These are phyloP conservation scores for Metschnikowia chrysomelidarum DNA, from an alignment of 805 yeast species.

Conservation along the genomic window DNA sequence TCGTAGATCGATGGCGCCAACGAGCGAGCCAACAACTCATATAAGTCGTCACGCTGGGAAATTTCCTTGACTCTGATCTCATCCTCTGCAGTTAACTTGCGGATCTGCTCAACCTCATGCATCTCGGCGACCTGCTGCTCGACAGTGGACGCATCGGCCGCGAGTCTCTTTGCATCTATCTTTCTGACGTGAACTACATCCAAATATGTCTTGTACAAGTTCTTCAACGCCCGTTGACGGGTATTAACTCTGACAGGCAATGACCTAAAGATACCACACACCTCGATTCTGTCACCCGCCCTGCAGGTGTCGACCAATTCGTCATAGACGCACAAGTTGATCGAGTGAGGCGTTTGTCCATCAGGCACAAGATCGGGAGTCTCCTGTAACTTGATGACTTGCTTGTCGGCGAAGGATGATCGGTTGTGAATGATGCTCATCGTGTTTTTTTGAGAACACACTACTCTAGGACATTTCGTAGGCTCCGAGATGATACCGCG, in stretches of 20 bases:
- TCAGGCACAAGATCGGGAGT: slow-evolving; percentile 96
- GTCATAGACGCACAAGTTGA: slow-evolving; percentile 90
- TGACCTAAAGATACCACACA: slow-evolving; percentile 92
- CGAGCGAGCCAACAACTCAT: slow-evolving; percentile 83
- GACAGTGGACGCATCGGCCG: slow-evolving; percentile 71
- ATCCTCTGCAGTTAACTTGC: slow-evolving; percentile 69
- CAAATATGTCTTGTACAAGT: slow-evolving; percentile 84
- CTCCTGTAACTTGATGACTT: slow-evolving; percentile 90
- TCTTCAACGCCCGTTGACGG: slow-evolving; percentile 77
- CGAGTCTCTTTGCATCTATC: slow-evolving; percentile 76
- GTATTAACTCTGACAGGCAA: slow-evolving; percentile 88
- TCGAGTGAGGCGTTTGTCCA: slow-evolving; percentile 98
- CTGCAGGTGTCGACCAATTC: slow-evolving; percentile 91
- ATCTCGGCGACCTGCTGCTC: slow-evolving; percentile 59
- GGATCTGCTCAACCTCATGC: slow-evolving; percentile 72
- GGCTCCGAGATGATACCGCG: slow-evolving; percentile 95
- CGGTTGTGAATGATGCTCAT: slow-evolving; percentile 92
- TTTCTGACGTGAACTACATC: slow-evolving; percentile 94
- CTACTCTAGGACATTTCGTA: slow-evolving; percentile 83
- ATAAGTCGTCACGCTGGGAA: slow-evolving; percentile 71
- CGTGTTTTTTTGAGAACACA: slow-evolving; percentile 78
- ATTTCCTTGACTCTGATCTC: slow-evolving; percentile 58
- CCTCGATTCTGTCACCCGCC: slow-evolving; percentile 96
- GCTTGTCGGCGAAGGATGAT: slow-evolving; percentile 91
- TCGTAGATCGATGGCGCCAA: slow-evolving; percentile 97